Percentiles rank a stretch among this genome's conserved stretches.
phyloP scores from a whole-genome alignment of 1,284 basidiomycete genomes.

The Rhodotorula sp. region DNA sequence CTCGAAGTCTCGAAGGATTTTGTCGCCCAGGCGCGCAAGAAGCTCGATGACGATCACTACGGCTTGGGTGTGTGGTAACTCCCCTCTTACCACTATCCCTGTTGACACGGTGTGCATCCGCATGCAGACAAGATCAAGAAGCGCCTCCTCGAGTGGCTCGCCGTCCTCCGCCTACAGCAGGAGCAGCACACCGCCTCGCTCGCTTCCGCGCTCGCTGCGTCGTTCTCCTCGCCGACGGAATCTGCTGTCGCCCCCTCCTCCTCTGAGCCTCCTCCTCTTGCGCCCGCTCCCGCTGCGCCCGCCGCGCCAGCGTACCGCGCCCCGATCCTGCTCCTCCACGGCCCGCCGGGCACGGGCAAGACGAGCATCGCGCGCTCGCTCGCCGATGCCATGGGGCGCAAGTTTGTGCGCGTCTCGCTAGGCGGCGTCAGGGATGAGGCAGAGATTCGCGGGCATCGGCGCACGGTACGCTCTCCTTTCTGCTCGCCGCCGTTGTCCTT shows the following conservation, averaged over 20 bases:
- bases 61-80: slow-evolving; percentile 45
- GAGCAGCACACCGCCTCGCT: slow-evolving; percentile 34
- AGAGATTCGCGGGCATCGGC: slow-evolving; percentile 53
- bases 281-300: neutral
- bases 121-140: slow-evolving; percentile 53
- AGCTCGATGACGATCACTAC: slow-evolving; percentile 54
- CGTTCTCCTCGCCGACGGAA: slow-evolving; percentile 15
- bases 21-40: slow-evolving; percentile 36
- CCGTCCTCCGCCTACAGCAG: slow-evolving; percentile 53
- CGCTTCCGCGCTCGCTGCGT: neutral
- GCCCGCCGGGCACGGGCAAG: slow-evolving; percentile 81
- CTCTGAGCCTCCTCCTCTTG: slow-evolving; percentile 1
- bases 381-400: slow-evolving; percentile 73
- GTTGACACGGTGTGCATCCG: neutral
- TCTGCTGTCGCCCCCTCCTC: slow-evolving; percentile 12
- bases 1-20: slow-evolving; percentile 34
- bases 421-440: slow-evolving; percentile 56
- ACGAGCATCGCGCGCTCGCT: slow-evolving; percentile 66
- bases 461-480: slow-evolving; percentile 31
- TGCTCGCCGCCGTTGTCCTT: too few species aligned
- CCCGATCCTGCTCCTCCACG: slow-evolving; percentile 78
- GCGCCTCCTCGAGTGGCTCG: slow-evolving; percentile 54
- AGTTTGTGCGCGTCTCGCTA: slow-evolving; percentile 50
- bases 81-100: too few species aligned
- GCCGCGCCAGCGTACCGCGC: slow-evolving; percentile 58